phyloP scores from a whole-genome alignment of 2,329 filamentous ascomycete species.

The Chrysoporthe puriensis region DNA sequence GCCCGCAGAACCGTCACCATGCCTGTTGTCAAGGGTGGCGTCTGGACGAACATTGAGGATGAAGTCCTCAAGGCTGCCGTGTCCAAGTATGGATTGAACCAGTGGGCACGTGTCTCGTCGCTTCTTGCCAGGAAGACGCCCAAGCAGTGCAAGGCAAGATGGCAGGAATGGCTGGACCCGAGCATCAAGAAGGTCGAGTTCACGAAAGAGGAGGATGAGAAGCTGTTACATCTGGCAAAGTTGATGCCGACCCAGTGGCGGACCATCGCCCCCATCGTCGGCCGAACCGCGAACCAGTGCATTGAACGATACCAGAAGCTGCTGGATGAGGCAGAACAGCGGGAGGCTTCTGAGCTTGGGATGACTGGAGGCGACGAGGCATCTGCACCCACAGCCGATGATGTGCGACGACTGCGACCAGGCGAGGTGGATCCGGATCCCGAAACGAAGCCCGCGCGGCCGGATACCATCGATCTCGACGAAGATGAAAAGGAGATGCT shows the following conservation, averaged over 20 bases:
- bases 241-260: constrained; percentile 99
- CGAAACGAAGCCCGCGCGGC: constrained; percentile 91
- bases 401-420: constrained; percentile 84
- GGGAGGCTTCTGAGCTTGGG: constrained; percentile 79
- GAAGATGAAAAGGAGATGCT: constrained; percentile 99
- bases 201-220: constrained; percentile 98
- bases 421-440: constrained; percentile 97
- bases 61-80: constrained; percentile 97
- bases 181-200: constrained; percentile 99
- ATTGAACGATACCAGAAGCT: constrained; percentile 96
- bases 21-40: constrained; percentile 75
- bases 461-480: constrained; percentile 96
- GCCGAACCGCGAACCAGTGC: constrained; percentile 94
- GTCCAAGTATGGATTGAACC: constrained; percentile 92
- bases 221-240: constrained; percentile 93
- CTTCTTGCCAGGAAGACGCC: constrained; percentile 95
- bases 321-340: constrained; percentile 91
- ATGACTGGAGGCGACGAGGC: constrained; percentile 87
- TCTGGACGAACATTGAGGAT: constrained; percentile 82
- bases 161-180: constrained; percentile 97
- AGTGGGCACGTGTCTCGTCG: constrained; percentile 98
- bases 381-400: constrained; percentile 85
- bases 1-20: constrained; percentile 46
- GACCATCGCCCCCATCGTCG: constrained; percentile 95
- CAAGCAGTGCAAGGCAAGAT: constrained; percentile 98